Base-by-base conservation (phyloP, 1,284 basidiomycete species). In the Irpex sp. region DNA sequence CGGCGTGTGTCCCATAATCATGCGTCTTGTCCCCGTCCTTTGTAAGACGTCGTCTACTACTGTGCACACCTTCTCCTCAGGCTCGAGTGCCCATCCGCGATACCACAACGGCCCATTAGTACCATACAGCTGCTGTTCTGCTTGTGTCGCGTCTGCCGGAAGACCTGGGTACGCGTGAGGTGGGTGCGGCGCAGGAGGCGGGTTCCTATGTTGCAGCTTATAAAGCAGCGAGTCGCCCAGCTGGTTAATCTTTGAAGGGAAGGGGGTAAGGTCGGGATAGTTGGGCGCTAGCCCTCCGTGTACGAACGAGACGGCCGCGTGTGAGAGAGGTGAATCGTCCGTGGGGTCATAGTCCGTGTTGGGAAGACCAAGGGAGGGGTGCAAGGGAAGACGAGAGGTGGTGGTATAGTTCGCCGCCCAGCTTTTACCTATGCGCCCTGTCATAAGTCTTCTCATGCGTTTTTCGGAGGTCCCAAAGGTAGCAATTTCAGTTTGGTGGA, bases 1-100 rank as follows among this genome's bases (percentile, higher is more conserved):
- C 0, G 95, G 95, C 0, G 95, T 98, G 74, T 98, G 95, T 0
- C 95, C 95, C 90, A 96, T 95, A 51, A 98, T 87, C 84, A 97
- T 87, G 66, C 93, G 80, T 67, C 92, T 78, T 19, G 91, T 94
- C 0, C 93, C 92, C 0, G 91, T 89, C 74, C 83, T 85, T 54
- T 81, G 72, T 61, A 92, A 75, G 8, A 95, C 88, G 21, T 79
- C 77, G 62, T 91, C 87, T 0, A 94, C 92, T 55, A 84, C 82
- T 1, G 70, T 72, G 72, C 95, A 98, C 0, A 90, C 87, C 58
- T 79, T 78, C 54, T 82, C 80, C 61, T 93, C 92, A 19, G 81
- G 77, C 7, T 90, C 87, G 37, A 88, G 77, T 11, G 93, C 93
- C 90, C 92, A 95, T 0, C 94, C 94, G 31, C 95, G 84, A 74